Conservation (phyloP, 2,329 filamentous ascomycete genomes). For the Apiospora pterosperma region DNA sequence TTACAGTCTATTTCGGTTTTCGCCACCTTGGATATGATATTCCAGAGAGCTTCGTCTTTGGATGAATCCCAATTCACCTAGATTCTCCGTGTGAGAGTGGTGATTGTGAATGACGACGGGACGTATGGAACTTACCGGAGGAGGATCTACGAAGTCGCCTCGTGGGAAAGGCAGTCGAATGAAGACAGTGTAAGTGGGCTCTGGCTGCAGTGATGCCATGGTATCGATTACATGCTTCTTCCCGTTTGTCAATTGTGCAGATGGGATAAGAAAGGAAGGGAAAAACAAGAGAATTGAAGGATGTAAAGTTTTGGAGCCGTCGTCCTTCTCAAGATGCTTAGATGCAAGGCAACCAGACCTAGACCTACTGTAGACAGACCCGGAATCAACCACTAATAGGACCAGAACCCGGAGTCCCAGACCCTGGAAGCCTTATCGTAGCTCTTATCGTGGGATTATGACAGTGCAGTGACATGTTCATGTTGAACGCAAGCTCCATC, state of each 20-base stretch:
- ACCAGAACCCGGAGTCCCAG: not conserved
- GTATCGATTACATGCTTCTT: conserved; percentile 3
- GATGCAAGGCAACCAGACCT: not conserved
- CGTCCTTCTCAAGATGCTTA: not conserved
- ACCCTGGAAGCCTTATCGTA: conserved; percentile 1
- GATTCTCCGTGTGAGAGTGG: conserved; percentile 6
- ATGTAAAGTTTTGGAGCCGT: not conserved
- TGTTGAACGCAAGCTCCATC: not conserved
- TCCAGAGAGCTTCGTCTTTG: conserved; percentile 89
- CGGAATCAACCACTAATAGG: no score
- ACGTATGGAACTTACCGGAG: conserved; percentile 57
- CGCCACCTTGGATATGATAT: conserved; percentile 76
- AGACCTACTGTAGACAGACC: no score
- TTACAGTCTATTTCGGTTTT: conserved; percentile 86
- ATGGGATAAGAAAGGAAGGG: not conserved
- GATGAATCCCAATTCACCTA: conserved; percentile 83
- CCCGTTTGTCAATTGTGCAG: not conserved
- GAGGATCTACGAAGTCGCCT: conserved; percentile 85
- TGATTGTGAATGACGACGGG: not conserved
- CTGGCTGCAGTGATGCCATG: conserved; percentile 33
- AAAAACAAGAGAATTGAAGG: not conserved
- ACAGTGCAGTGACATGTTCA: no score
- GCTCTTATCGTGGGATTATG: conserved; percentile 4
- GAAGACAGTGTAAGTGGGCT: conserved; percentile 70
- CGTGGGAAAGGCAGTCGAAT: conserved; percentile 86